Percentiles rank a stretch among this genome's conserved stretches.
Evolutionary conservation across 2,329 filamentous ascomycete genomes (phyloP).

Genomic region (Colletotrichum phormii): DNA sequence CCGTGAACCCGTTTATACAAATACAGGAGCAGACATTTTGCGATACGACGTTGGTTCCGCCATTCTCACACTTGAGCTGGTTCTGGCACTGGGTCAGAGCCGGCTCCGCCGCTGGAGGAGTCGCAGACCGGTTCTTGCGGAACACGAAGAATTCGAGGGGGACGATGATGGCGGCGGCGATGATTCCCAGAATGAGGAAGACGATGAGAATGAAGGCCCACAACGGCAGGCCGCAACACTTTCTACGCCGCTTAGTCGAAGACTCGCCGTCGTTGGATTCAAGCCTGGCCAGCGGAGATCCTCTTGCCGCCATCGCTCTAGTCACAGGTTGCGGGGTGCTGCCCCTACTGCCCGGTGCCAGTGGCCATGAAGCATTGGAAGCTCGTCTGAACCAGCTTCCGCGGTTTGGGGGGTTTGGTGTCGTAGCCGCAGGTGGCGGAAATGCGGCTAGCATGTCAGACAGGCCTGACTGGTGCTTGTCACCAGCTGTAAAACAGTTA

Average conservation of each 20-base stretch:
- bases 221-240: constrained; percentile 85
- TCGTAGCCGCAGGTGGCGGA: constrained; percentile 65
- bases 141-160: constrained; percentile 76
- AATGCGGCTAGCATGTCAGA: constrained; percentile 76
- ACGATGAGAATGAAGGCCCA: constrained; percentile 79
- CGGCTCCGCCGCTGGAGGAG: constrained; percentile 45
- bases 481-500: constrained; percentile 48
- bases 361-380: constrained; percentile 59
- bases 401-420: constrained; percentile 60
- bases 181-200: constrained; percentile 75
- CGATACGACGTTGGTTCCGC: constrained; percentile 79
- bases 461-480: constrained; percentile 63
- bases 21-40: constrained; percentile 83
- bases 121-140: constrained; percentile 55
- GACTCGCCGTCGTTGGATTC: constrained; percentile 41
- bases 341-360: constrained; percentile 45
- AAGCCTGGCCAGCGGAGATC: constrained; percentile 14
- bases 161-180: constrained; percentile 85
- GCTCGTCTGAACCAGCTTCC: constrained; percentile 54
- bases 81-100: constrained; percentile 66
- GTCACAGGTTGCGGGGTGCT: constrained; percentile 29
- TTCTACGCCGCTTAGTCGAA: constrained; percentile 59
- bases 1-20: constrained; percentile 88
- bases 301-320: constrained; percentile 31
- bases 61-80: constrained; percentile 78